Conservation (phyloP, 2,329 filamentous ascomycete genomes). For the Cladosporium sphaerospermum region DNA sequence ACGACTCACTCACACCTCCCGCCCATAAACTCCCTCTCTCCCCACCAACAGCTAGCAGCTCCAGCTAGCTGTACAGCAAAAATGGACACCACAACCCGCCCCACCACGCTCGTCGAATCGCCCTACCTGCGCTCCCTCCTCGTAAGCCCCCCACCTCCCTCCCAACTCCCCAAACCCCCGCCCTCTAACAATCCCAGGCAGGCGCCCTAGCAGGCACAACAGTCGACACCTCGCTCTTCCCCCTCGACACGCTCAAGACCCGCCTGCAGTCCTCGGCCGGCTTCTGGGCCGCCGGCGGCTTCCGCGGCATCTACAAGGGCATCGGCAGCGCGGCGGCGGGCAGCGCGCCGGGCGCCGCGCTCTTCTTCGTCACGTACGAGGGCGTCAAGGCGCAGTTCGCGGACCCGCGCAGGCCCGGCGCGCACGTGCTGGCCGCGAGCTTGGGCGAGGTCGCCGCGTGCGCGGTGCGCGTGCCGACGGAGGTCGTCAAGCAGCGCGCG, state of each 20-base stretch:
- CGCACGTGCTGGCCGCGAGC: conserved; percentile 79
- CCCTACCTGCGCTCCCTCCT: conserved; percentile 44
- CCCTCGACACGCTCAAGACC: conserved; percentile 97
- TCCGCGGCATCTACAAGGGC: conserved; percentile 87
- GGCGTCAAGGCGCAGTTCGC: conserved; percentile 22
- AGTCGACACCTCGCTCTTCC: conserved; percentile 93
- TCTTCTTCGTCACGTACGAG: conserved; percentile 65
- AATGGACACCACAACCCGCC: conserved; percentile 4
- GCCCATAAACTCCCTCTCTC: background rate
- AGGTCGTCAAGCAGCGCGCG: conserved; percentile 94
- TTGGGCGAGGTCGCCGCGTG: conserved; percentile 89
- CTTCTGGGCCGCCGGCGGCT: conserved; percentile 78
- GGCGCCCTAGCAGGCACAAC: conserved; percentile 90
- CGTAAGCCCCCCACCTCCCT: conserved; percentile 27
- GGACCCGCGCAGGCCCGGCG: conserved; percentile 10
- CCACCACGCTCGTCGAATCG: conserved; percentile 33
- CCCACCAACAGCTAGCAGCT: background rate
- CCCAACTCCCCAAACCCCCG: background rate
- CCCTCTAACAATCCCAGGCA: conserved; percentile 45
- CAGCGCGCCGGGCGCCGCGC: conserved; percentile 85
- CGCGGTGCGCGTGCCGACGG: conserved; percentile 84
- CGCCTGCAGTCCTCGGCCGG: conserved; percentile 77
- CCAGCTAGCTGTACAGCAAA: background rate
- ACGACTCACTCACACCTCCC: background rate
- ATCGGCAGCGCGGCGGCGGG: conserved; percentile 85